Conservation (phyloP, 2,329 filamentous ascomycete species). For the Fusarium sp. region DNA sequence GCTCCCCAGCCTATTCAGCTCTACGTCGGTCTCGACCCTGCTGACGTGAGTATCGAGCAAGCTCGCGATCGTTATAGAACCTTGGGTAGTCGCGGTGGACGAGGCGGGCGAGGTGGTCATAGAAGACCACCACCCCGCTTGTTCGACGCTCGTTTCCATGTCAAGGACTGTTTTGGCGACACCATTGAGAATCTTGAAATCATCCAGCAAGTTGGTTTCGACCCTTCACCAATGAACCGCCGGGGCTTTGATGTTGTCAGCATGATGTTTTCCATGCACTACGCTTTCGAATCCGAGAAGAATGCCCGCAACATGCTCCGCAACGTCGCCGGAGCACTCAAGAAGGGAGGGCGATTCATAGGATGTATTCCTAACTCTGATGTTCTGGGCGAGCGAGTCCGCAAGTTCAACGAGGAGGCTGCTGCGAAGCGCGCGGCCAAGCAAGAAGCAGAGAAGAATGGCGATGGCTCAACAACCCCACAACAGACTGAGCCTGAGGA, state of each 20-base stretch:
- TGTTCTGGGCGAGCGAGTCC: slow-evolving; percentile 83
- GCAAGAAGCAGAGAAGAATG: slow-evolving; percentile 34
- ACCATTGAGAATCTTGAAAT: slow-evolving; percentile 84
- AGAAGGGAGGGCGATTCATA: slow-evolving; percentile 94
- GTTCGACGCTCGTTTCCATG: slow-evolving; percentile 88
- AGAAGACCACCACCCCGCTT: slow-evolving; percentile 65
- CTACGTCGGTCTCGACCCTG: slow-evolving; percentile 94
- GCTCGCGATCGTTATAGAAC: slow-evolving; percentile 84
- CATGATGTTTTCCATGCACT: slow-evolving; percentile 99
- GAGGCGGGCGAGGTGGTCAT: slow-evolving; percentile 65
- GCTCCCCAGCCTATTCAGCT: slow-evolving; percentile 91
- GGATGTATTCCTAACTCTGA: slow-evolving; percentile 98
- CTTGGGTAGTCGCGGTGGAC: slow-evolving; percentile 72
- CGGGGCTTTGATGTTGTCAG: slow-evolving; percentile 95
- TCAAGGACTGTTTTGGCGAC: slow-evolving; percentile 93
- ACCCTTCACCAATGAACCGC: slow-evolving; percentile 76
- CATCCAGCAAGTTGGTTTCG: slow-evolving; percentile 88
- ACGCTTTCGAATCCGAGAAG: slow-evolving; percentile 92
- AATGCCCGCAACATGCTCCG: slow-evolving; percentile 92
- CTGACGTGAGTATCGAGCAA: slow-evolving; percentile 91
- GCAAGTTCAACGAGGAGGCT: slow-evolving; percentile 73
- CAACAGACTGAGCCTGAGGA: slow-evolving; percentile 52
- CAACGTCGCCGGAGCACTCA: slow-evolving; percentile 90
- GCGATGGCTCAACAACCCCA: slow-evolving; percentile 41
- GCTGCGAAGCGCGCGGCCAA: slow-evolving; percentile 52